Conservation (phyloP, 148 eudicot species). For the Polygonum maritimum region DNA sequence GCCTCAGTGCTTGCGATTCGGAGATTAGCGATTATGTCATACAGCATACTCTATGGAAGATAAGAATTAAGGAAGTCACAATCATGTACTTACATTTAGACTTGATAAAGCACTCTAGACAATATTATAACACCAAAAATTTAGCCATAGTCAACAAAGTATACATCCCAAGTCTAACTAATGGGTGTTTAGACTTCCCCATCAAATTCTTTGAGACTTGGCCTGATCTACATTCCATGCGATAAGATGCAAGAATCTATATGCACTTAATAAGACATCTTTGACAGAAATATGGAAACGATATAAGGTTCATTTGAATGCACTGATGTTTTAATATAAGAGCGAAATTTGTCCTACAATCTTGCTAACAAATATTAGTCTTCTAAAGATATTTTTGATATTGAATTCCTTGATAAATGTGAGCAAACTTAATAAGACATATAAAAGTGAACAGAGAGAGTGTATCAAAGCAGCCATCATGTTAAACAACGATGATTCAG, state of each 20-base stretch:
- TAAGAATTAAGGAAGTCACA: slow-evolving; percentile 5
- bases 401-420: no score
- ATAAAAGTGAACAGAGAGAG: no score
- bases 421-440: no score
- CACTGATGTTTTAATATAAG: neutral
- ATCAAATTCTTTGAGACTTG: neutral
- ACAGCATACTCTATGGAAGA: slow-evolving; percentile 33
- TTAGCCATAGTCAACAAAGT: neutral
- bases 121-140: neutral
- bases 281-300: neutral
- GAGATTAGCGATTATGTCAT: slow-evolving; percentile 65
- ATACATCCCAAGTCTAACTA: neutral
- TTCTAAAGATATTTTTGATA: no score
- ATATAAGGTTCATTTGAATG: neutral
- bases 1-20: slow-evolving; percentile 35
- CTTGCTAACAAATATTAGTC: no score
- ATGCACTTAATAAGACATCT: neutral
- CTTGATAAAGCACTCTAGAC: neutral
- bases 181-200: neutral
- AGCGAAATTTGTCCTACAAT: neutral
- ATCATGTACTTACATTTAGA: neutral
- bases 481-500: neutral
- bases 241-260: neutral
- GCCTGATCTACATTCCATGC: neutral
- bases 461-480: neutral